A percentile compares a stretch with the other conserved stretches of the same genome.
Conservation (phyloP, 2,329 filamentous ascomycete genomes). For the Pseudopithomyces chartarum region DNA sequence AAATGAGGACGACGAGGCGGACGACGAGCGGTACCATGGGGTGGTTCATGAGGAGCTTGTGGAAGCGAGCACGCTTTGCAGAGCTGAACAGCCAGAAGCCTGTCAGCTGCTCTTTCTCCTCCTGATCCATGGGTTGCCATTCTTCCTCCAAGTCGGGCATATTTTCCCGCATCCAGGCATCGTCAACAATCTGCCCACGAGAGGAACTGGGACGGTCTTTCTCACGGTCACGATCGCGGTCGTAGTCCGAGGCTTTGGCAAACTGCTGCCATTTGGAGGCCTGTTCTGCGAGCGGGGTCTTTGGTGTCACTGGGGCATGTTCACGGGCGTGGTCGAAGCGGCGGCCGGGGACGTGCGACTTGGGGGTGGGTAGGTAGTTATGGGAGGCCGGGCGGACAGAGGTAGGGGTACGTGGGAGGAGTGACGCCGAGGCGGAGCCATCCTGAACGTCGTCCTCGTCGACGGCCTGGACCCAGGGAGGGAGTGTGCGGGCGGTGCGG, state of each 20-base stretch:
- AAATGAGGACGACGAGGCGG: constrained; percentile 79
- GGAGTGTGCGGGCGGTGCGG: constrained; percentile 42
- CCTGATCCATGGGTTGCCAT: constrained; percentile 62
- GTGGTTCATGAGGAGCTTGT: constrained; percentile 74
- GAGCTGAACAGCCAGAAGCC: constrained; percentile 56
- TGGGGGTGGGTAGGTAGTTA: constrained; percentile 46
- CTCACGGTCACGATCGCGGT: constrained; percentile 11
- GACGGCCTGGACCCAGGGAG: constrained; percentile 46
- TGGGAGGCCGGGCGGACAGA: constrained; percentile 42
- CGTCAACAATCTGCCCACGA: constrained; percentile 44
- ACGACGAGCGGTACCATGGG: constrained; percentile 85
- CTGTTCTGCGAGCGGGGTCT: constrained; percentile 37
- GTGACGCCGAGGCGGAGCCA: constrained; percentile 25
- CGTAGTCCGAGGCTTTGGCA: constrained; percentile 36
- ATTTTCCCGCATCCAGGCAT: constrained; percentile 56
- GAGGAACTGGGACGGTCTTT: constrained; percentile 32
- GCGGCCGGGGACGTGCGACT: constrained; percentile 44
- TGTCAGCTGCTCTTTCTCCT: constrained; percentile 54
- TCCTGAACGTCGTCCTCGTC: constrained; percentile 35
- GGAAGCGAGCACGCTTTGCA: constrained; percentile 59
- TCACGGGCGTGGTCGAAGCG: constrained; percentile 47
- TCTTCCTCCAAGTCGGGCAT: constrained; percentile 51
- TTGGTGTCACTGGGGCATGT: constrained; percentile 43
- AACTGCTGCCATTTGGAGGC: constrained; percentile 48
- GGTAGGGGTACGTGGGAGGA: constrained; percentile 43